Conservation (phyloP, 2,329 filamentous ascomycete genomes). For the Cladosporium sp. region DNA sequence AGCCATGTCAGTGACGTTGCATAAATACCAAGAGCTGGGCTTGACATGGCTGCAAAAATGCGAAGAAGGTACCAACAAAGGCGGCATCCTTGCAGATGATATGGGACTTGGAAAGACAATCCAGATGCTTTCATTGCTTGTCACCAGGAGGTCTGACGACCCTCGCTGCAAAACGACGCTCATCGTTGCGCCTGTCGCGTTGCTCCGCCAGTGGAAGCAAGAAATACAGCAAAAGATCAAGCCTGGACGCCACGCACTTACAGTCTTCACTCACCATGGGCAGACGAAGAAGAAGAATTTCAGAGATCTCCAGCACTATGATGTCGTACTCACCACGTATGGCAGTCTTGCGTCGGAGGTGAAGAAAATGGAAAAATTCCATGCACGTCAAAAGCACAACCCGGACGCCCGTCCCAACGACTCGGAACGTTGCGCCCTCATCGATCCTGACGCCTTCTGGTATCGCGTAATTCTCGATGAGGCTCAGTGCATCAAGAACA, state of each 20-base stretch:
- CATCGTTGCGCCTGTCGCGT: conserved; percentile 71
- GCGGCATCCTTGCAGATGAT: conserved; percentile 71
- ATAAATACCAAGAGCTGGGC: conserved; percentile 76
- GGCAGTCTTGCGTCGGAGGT: conserved; percentile 63
- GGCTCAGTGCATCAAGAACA: conserved; percentile 76
- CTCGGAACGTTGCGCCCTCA: conserved; percentile 27
- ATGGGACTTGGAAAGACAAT: conserved; percentile 85
- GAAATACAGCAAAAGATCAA: conserved; percentile 70
- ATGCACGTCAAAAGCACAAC: conserved; percentile 44
- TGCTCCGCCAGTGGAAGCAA: conserved; percentile 77
- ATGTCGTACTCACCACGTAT: conserved; percentile 75
- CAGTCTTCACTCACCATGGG: conserved; percentile 64
- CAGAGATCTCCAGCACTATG: conserved; percentile 56
- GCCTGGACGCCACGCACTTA: conserved; percentile 48
- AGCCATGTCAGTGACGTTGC: conserved; percentile 61
- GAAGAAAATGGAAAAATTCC: conserved; percentile 52
- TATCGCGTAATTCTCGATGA: conserved; percentile 69
- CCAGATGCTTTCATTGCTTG: conserved; percentile 71
- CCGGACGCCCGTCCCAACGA: conserved; percentile 31
- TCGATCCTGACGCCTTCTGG: conserved; percentile 55
- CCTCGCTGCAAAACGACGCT: conserved; percentile 65
- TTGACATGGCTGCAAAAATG: conserved; percentile 70
- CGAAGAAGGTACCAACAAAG: conserved; percentile 65
- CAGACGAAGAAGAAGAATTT: conserved; percentile 52
- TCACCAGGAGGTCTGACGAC: conserved; percentile 57